phyloP scores from a whole-genome alignment of 768 basidiomycete species.

The Termitomyces titanicus region DNA sequence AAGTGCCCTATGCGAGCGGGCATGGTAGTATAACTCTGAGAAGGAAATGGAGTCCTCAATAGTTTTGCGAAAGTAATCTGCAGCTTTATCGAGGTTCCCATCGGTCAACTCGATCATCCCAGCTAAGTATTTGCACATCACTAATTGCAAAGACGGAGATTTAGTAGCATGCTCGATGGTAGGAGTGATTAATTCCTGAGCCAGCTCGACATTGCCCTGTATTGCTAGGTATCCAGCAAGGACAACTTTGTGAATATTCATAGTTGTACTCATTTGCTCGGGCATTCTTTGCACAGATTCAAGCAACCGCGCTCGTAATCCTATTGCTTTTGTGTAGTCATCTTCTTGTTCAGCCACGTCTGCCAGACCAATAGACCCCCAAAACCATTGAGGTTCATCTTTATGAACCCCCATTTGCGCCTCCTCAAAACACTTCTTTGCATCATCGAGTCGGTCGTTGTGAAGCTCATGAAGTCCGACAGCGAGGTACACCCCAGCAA shows the following conservation, averaged over 20 bases:
- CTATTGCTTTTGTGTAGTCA: too few species aligned
- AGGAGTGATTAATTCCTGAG: not conserved
- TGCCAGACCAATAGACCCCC: not conserved
- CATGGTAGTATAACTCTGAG: not conserved
- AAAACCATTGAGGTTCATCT: not conserved
- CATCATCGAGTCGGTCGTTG: not conserved
- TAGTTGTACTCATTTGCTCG: not conserved
- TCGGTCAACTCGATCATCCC: slow-evolving; percentile 1
- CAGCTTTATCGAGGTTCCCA: not conserved
- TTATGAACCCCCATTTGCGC: not conserved
- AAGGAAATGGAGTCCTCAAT: not conserved
- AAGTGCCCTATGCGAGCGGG: not conserved
- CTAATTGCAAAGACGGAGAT: too few species aligned
- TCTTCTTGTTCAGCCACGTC: not conserved
- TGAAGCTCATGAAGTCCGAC: not conserved
- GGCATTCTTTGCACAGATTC: not conserved
- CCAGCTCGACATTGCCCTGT: slow-evolving; percentile 1
- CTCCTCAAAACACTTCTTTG: not conserved
- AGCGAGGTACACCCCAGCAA: not conserved
- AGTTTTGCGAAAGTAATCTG: not conserved
- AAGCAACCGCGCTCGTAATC: not conserved
- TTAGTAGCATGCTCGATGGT: not conserved
- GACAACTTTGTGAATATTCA: not conserved
- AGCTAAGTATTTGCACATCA: not conserved
- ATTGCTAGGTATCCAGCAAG: not conserved